Evolutionary conservation across 1,284 basidiomycete genomes (phyloP).

Genomic region (Heterobasidion occidentale): DNA sequence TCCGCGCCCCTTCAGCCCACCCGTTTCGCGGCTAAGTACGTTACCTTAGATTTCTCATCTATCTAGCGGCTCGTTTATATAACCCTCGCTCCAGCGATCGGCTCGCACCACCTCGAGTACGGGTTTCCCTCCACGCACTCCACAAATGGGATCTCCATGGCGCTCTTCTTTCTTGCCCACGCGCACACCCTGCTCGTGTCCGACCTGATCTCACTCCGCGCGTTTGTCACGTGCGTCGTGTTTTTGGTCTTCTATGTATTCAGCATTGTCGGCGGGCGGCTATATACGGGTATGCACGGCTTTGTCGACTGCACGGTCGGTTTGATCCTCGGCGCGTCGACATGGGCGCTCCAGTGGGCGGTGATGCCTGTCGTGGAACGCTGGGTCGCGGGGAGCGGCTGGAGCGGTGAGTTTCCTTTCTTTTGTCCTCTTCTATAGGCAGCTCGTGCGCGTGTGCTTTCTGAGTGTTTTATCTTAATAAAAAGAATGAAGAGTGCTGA

Average conservation of each 20-base stretch:
- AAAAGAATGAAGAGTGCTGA: neutral
- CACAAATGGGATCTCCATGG: constrained; percentile 86
- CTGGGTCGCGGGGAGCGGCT: constrained; percentile 44
- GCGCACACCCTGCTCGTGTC: constrained; percentile 40
- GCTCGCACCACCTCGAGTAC: constrained; percentile 81
- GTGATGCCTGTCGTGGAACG: constrained; percentile 30
- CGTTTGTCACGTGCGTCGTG: constrained; percentile 6
- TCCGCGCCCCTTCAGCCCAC: constrained; percentile 87
- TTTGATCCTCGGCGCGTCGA: constrained; percentile 50
- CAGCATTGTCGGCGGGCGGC: constrained; percentile 27
- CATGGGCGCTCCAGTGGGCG: constrained; percentile 52
- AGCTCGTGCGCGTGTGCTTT: neutral
- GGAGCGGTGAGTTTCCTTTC: constrained; percentile 37
- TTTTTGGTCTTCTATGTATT: constrained; percentile 8
- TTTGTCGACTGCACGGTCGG: constrained; percentile 73
- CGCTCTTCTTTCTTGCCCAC: constrained; percentile 64
- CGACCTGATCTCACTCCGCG: constrained; percentile 14
- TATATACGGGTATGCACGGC: constrained; percentile 92
- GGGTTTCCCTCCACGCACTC: constrained; percentile 97
- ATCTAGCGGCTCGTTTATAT: neutral
- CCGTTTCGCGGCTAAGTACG: constrained; percentile 80
- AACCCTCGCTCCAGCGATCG: constrained; percentile 49
- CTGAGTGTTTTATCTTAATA: neutral
- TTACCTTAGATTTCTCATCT: constrained; percentile 8
- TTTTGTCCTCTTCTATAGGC: neutral